Percentiles rank a stretch among this genome's conserved stretches.
Conservation (phyloP, 257 asterid species). For the Gentiana macrophylla region DNA sequence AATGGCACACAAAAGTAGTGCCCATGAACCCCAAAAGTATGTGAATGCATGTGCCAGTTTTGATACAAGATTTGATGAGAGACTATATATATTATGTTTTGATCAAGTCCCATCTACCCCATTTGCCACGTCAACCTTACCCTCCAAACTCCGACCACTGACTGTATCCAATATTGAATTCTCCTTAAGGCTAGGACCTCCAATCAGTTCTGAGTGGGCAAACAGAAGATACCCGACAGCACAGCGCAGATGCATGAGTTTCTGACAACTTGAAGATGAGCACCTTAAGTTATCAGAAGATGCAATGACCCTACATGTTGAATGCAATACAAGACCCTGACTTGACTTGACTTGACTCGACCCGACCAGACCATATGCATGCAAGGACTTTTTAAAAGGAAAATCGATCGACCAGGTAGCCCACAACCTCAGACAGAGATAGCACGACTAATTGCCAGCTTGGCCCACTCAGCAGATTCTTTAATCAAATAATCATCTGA, state of each 20-base stretch:
- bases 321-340: slow-evolving; percentile 51
- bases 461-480: slow-evolving; percentile 97
- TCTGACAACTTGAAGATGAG: slow-evolving; percentile 47
- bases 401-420: slow-evolving; percentile 30
- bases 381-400: slow-evolving; percentile 42
- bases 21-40: slow-evolving; percentile 17
- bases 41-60: slow-evolving; percentile 7
- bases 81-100: slow-evolving; percentile 17
- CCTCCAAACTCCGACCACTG: slow-evolving; percentile 12
- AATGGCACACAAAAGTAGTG: slow-evolving; percentile 16
- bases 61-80: slow-evolving; percentile 12
- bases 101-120: slow-evolving; percentile 17
- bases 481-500: slow-evolving; percentile 88
- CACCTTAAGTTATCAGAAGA: slow-evolving; percentile 42
- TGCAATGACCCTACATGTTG: slow-evolving; percentile 51
- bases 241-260: slow-evolving; percentile 66
- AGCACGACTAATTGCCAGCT: slow-evolving; percentile 83
- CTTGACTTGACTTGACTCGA: slow-evolving; percentile 76
- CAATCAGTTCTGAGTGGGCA: slow-evolving; percentile 13
- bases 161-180: no score
- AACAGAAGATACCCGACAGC: slow-evolving; percentile 31
- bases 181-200: slow-evolving; percentile 16
- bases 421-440: slow-evolving; percentile 57
- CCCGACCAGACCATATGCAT: no score
- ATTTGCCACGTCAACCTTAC: slow-evolving; percentile 14